Evolutionary conservation across 768 basidiomycete species (phyloP).

Genomic region (Boletus patriciae): DNA sequence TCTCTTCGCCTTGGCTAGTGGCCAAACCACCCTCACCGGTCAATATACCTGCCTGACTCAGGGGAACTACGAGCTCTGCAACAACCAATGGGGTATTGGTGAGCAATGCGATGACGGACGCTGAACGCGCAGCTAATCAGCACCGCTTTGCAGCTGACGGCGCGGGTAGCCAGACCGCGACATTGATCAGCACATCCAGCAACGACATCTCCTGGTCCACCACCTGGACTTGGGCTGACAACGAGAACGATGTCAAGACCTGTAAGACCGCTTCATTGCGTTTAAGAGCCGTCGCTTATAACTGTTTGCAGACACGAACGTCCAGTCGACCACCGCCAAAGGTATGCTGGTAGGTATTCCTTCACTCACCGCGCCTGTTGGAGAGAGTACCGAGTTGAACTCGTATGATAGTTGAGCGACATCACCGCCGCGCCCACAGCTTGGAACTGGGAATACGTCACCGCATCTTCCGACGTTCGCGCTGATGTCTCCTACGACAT

Average conservation of each 20-base stretch:
- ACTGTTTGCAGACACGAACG: conserved; percentile 46
- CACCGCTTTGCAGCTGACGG: conserved; percentile 37
- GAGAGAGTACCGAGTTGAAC: not conserved
- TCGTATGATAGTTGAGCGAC: conserved; percentile 37
- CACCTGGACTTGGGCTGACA: conserved; percentile 52
- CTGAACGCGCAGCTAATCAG: not conserved
- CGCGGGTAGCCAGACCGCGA: conserved; percentile 50
- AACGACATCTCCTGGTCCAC: conserved; percentile 53
- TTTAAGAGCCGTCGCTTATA: not conserved
- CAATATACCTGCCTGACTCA: conserved; percentile 45
- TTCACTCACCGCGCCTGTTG: not conserved
- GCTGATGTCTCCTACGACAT: conserved; percentile 62
- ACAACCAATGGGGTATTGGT: conserved; percentile 57
- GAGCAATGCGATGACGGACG: conserved; percentile 7
- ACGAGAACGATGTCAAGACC: conserved; percentile 54
- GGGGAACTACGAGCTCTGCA: conserved; percentile 52
- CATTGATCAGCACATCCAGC: conserved; percentile 40
- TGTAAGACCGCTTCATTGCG: conserved; percentile 35
- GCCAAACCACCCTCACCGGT: conserved; percentile 36
- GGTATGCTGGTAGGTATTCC: conserved; percentile 43
- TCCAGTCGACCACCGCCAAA: conserved; percentile 44
- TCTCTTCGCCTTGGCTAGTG: conserved; percentile 9
- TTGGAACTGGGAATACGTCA: conserved; percentile 52
- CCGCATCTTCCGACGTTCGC: conserved; percentile 44
- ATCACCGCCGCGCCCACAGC: conserved; percentile 47